Base-by-base conservation (phyloP, 208 protist species). In the Trypanosomatidae sp. region DNA sequence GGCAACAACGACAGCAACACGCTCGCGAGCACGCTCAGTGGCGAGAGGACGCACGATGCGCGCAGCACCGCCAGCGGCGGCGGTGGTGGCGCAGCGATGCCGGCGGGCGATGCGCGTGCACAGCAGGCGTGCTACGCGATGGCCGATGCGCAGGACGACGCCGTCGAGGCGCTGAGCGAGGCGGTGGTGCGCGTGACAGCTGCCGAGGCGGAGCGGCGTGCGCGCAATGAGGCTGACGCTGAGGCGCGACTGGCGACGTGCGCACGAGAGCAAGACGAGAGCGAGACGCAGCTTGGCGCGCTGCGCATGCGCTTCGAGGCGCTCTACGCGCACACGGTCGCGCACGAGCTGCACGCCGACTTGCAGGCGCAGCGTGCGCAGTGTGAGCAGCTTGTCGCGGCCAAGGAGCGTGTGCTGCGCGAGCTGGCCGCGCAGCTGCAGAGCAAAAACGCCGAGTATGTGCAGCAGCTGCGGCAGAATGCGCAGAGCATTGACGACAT, bases 361-460 rank as follows among this genome's bases (percentile, higher is more conserved):
- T 60, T 96, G 4, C 53, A 71, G 21, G 54, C 62, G 35, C 90
- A 96, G 60, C 53, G 76, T 32, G 43, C 61, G 33, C 48, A 80
- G 39, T 97, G 92, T 57, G 56, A 46, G 3, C 53, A 81, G 21
- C 48, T 97, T 2, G 65, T 97, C 10, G 61, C 22, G 1, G 60
- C 61, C 4, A 97, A 97, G 71, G 72, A 96, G 33, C 50, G 65
- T 28, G 66, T 97, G 7, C 82, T 97, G 33, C 25, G 37, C 0
- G 73, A 90, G 41, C 59, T 97, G 39, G 61, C 72, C 18, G 27
- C 15, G 21, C 75, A 95, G 53, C 53, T 97, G 28, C 73, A 84
- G 46, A 40, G 81, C 18, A 83, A 90, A 23, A 92, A 97, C 53
- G 71, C 85, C 33, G 87, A 96, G 41, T 97, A 96, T 59, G 88